Percentiles rank a stretch among this genome's conserved stretches.
These are phyloP conservation scores for Emericellopsis terricola DNA, from an alignment of 495 filamentous ascomycete species.

Conservation along the genomic window DNA sequence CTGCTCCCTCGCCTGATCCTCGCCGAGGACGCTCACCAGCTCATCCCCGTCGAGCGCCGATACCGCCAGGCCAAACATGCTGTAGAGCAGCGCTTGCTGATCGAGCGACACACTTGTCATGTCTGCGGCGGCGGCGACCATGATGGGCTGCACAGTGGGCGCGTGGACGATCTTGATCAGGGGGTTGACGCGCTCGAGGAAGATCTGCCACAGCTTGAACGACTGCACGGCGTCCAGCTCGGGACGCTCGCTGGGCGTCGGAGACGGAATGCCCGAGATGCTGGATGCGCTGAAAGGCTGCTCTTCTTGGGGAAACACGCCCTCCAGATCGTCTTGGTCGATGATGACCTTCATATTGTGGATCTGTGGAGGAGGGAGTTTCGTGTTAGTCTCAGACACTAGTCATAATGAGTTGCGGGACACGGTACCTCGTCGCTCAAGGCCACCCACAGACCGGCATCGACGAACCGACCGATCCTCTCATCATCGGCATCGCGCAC, in stretches of 20 bases:
- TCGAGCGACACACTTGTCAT: slow-evolving; percentile 24
- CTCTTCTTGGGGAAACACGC: too few relatives aligned
- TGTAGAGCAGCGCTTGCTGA: slow-evolving; percentile 30
- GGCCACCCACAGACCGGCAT: too few relatives aligned
- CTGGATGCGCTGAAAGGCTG: too few relatives aligned
- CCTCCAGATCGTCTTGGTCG: slow-evolving; percentile 18
- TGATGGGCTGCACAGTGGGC: slow-evolving; percentile 35
- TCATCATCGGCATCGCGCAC: too few relatives aligned
- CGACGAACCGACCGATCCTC: too few relatives aligned
- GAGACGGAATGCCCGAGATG: not conserved
- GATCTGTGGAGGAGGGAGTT: slow-evolving; percentile 13
- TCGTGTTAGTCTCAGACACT: slow-evolving; percentile 8
- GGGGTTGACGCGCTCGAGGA: slow-evolving; percentile 48
- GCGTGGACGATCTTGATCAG: slow-evolving; percentile 51
- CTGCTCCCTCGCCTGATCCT: too few relatives aligned
- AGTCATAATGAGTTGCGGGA: too few relatives aligned
- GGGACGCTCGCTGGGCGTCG: slow-evolving; percentile 15
- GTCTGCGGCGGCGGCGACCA: slow-evolving; percentile 22
- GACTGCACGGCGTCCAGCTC: slow-evolving; percentile 49
- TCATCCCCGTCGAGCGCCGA: slow-evolving; percentile 27
- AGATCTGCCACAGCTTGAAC: slow-evolving; percentile 52
- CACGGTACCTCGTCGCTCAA: too few relatives aligned
- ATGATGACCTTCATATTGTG: slow-evolving; percentile 28
- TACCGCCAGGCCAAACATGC: slow-evolving; percentile 34
- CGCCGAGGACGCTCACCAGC: slow-evolving; percentile 19